Evolutionary conservation across 495 filamentous ascomycete genomes (phyloP), one percentile per base, ranked within the genome.

Genomic region (Cryomyces minteri): DNA sequence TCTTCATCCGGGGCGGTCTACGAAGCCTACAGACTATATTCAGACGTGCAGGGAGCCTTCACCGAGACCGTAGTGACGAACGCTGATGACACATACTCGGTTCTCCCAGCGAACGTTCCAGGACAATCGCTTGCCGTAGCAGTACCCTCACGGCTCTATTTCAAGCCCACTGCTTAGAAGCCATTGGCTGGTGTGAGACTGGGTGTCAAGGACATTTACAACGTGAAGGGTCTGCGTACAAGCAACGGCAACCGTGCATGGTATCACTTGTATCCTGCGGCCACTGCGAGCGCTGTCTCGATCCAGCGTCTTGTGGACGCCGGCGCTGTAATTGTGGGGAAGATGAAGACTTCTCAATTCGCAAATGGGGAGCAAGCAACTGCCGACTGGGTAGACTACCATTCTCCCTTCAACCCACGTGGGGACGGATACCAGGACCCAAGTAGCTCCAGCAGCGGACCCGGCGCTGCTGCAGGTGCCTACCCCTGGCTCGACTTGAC

Each of bases 191-290:
- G 61, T 30, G 50, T 67, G n/a, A 62, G 77, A 8, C 47, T 78
- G 3, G 73, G 67, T 1, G 60, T 80, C 49, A 82, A 82, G 56
- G 77, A 80, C 48, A 71, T 77, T 42, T 75, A 68, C 54, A 63
- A 74, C 31, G 55, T 80, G 7, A 63, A 62, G 0, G 76, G 77
- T 3, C 51, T 75, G 1, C 68, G 67, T 45, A 71, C 67, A 0
- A 66, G 67, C 31, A 63, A 68, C 47, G 70, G 74, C 41, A 76
- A 73, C 52, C 57, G 71, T 8, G 73, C 71, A 0, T 76, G 66
- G 61, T 70, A 73, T 43, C 55, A 67, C 18, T 56, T 74, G 0
- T 79, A 72, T 47, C 63, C 66, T 1, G 48, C 69, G 0, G 58
- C 58, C 25, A 67, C 58, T 10, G 53, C 43, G 2, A 77, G 67